Evolutionary conservation across 768 basidiomycete species (phyloP), one percentile per base, ranked within the genome.

Genomic region (Russula griseocarnosa): DNA sequence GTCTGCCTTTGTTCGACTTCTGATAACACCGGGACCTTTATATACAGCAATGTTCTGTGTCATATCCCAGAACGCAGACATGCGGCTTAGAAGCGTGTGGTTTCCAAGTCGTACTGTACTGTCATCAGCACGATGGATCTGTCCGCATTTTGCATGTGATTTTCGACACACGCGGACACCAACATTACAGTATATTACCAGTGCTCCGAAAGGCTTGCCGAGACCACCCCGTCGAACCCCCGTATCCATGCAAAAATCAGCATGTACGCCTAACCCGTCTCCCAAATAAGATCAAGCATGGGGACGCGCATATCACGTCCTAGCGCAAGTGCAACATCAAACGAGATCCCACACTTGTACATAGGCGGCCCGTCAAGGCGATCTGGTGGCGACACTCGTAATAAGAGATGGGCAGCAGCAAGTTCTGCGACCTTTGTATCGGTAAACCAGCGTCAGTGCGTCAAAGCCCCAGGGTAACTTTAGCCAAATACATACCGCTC

Each of bases 261-360:
- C 10, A 11, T 13, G 26, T 18, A 28, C 20, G 22, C 28, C 52
- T 64, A 64, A 53, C 46, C 40, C 16, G 57, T 36, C 49, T 91
- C 88, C 85, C 88, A 92, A 67, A 92, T 73, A 40, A 89, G 67
- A 66, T 91, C 88, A 62, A 83, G 78, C 51, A 92, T 62, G 0
- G 80, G 74, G 14, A 92, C 78, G 1, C 81, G 79, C 20, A 91
- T 68, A 40, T 88, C 81, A 53, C 81, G 81, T 18, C 88, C 86
- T 9, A 91, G 73, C 4, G 71, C 71, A 61, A 84, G 70, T 1
- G 82, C 81, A 6, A 79, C 74, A 1, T 85, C 82, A 58, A 86
- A 82, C 18, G 82, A 80, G n/a, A 92, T 78, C 1, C 83, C 86
- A 70, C 85, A 88, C 69, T 89, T 92, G 73, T 88, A 88, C 75